Base-by-base conservation (phyloP, 352 stramenopile species). In the Pythium plurisporium region DNA sequence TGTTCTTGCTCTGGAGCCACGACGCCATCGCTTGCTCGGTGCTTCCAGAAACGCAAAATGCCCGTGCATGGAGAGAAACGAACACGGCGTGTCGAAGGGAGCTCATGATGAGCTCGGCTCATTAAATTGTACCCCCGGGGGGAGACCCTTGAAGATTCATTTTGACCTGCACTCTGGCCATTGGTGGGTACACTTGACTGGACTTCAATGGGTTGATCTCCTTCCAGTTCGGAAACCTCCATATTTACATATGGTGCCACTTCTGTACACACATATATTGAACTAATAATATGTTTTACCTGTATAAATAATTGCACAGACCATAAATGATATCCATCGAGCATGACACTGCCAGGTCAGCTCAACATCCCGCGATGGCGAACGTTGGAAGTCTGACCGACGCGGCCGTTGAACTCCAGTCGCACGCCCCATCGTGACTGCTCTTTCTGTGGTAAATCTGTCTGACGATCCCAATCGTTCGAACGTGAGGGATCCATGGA, bases 171-270 rank as follows among this genome's bases (percentile, higher is more conserved):
- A 50, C 26, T 50, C 43, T 50, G 43, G 6, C 2, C 5, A 25
- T 22, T 50, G 20, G 26, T 50, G 43, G 43, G 29, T 50, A 50
- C 43, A 50, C 14, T 50, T 37, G 43, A 3, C 43, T 50, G 43
- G 29, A 50, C 43, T 36, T 20, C 19, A 15, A 20, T 38, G 33
- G 33, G 33, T 38, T 38, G 9, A 38, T 38, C 40, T 46, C 40
- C 40, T 46, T 20, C 7, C 40, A 20, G 2, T 26, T 11, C 11
- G 5, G n/a, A 50, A 37, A 38, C 43, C 43, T 50, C 29, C 37
- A 26, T 25, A 31, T 25, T 4, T 50, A 11, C 3, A 50, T 50
- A 46, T n/a, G n/a, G 33, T 15, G 9, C 15, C 10, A 38, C 9
- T 15, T 10, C 9, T 38, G 15, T 15, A 38, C 15, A 38, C 9